These are phyloP conservation scores for Citrus inodora DNA, from an alignment of 345 rosid species.

Conservation along the genomic window DNA sequence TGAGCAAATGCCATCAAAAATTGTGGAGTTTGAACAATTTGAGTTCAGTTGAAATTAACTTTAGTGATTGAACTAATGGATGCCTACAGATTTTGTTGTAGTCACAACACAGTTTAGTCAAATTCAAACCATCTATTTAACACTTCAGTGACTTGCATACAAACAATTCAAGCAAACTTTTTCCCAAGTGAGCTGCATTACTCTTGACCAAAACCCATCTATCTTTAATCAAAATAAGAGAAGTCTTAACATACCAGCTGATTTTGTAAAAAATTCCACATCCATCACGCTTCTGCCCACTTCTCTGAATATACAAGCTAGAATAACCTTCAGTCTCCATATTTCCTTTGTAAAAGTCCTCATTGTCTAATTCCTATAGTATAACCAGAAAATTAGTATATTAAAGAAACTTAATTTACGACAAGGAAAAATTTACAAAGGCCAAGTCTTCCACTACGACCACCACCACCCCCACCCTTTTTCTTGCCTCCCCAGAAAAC, in stretches of 20 bases:
- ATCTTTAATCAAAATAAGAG: not conserved
- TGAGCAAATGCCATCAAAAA: not conserved
- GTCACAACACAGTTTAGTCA: not conserved
- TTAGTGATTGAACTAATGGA: not conserved
- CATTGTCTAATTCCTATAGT: constrained; percentile 77
- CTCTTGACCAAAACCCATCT: not conserved
- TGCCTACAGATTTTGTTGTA: not conserved
- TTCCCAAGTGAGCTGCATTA: not conserved
- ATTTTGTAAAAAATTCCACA: constrained; percentile 82
- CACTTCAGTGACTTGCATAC: not conserved
- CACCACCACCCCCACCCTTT: not conserved
- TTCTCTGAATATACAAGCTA: constrained; percentile 73
- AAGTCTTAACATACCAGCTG: constrained; percentile 42
- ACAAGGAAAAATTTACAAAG: not conserved
- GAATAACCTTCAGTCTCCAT: constrained; percentile 69
- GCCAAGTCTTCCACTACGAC: no score
- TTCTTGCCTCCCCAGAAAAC: not conserved
- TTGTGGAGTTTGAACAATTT: not conserved
- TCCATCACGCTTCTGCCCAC: constrained; percentile 85
- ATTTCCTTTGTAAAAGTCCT: constrained; percentile 64
- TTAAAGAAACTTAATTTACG: no score
- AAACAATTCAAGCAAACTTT: not conserved
- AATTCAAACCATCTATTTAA: not conserved
- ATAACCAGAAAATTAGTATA: constrained; percentile 8
- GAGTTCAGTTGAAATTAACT: not conserved